Conservation (phyloP, 768 basidiomycete genomes). For the Boletus rubroflammeus region DNA sequence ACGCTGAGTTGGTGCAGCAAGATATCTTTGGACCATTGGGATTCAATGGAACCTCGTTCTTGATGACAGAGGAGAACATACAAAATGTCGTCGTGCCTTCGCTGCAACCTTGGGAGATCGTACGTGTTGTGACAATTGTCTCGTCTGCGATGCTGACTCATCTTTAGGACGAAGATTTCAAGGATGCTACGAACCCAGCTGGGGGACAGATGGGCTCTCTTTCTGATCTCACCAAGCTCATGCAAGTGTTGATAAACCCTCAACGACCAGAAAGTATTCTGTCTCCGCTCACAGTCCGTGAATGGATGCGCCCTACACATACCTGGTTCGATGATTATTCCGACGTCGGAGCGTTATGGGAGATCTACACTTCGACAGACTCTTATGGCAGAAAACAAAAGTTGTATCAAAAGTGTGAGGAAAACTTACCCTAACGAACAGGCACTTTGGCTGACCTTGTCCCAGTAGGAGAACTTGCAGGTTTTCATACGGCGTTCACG, state of each 20-base stretch:
- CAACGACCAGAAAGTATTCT: constrained; percentile 31
- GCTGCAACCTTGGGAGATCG: constrained; percentile 33
- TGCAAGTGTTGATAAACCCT: constrained; percentile 46
- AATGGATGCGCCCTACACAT: constrained; percentile 42
- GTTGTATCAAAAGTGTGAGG: constrained; percentile 18
- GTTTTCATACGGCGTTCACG: constrained; percentile 39
- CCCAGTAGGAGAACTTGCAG: constrained; percentile 38
- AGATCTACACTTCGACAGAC: constrained; percentile 33
- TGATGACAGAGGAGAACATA: constrained; percentile 35
- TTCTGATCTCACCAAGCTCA: constrained; percentile 41
- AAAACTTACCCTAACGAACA: background rate
- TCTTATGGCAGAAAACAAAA: constrained; percentile 35
- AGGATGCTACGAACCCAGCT: constrained; percentile 39
- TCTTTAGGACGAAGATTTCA: constrained; percentile 38
- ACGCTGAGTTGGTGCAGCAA: constrained; percentile 42
- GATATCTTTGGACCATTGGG: constrained; percentile 50
- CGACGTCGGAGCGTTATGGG: constrained; percentile 43
- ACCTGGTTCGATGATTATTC: constrained; percentile 37
- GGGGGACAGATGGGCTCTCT: constrained; percentile 53
- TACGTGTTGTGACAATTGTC: constrained; percentile 16
- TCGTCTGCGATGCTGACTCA: background rate
- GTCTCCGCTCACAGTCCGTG: constrained; percentile 34
- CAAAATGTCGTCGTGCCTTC: constrained; percentile 40
- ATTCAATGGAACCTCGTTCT: constrained; percentile 42
- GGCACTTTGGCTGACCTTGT: background rate